A percentile compares a stretch with the other conserved stretches of the same genome.
These are phyloP conservation scores for Phialemonium atrogriseum DNA, from an alignment of 2,329 filamentous ascomycete species.

Conservation along the genomic window DNA sequence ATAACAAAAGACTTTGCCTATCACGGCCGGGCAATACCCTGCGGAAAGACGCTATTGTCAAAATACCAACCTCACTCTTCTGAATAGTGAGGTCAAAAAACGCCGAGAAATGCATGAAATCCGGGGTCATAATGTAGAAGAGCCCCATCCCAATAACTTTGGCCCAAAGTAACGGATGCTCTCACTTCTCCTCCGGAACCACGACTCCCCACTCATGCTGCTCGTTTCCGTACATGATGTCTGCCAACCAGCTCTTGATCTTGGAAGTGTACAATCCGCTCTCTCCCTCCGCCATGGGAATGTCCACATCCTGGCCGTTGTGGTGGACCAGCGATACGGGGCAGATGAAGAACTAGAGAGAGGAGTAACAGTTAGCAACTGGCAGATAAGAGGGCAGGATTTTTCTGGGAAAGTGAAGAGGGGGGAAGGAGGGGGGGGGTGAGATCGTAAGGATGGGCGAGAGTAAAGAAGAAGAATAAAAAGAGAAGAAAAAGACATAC, in stretches of 20 bases:
- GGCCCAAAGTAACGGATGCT: too few relatives aligned
- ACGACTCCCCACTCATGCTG: constrained; percentile 63
- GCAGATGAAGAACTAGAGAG: constrained; percentile 57
- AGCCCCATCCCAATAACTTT: too few relatives aligned
- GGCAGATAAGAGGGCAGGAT: constrained; percentile 10
- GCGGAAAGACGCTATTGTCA: too few relatives aligned
- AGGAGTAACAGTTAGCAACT: too few relatives aligned
- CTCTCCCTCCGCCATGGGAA: constrained; percentile 49
- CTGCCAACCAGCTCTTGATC: constrained; percentile 59
- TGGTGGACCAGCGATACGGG: constrained; percentile 62
- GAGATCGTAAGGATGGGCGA: too few relatives aligned
- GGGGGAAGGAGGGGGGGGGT: not conserved
- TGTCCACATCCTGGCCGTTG: constrained; percentile 52
- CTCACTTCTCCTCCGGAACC: constrained; percentile 46
- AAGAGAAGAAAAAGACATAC: constrained; percentile 40
- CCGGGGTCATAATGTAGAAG: too few relatives aligned
- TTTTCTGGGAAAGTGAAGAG: not conserved
- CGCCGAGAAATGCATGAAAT: too few relatives aligned
- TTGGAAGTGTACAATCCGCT: constrained; percentile 48
- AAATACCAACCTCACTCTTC: too few relatives aligned
- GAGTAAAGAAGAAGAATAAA: too few relatives aligned
- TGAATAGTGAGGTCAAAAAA: too few relatives aligned
- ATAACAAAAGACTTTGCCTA: too few relatives aligned
- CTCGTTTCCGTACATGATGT: constrained; percentile 68
- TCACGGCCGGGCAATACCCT: too few relatives aligned